Evolutionary conservation across 345 rosid species (phyloP).

Genomic region (Gossypium arboreum): DNA sequence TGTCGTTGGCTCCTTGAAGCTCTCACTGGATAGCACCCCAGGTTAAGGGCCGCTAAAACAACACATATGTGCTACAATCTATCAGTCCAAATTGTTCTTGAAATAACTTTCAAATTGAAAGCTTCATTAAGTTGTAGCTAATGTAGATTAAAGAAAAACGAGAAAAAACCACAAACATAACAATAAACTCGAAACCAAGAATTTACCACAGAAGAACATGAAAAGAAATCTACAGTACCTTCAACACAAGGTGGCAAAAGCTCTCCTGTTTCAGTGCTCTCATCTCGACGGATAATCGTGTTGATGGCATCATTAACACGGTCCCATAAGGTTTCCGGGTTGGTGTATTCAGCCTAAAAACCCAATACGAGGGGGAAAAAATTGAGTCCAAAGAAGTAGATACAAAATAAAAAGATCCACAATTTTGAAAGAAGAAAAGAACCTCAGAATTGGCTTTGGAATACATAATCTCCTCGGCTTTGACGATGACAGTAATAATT

Average conservation of each 20-base stretch:
- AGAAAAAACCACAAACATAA: slow-evolving; percentile 10
- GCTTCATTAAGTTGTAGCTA: slow-evolving; percentile 4
- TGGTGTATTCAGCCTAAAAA: slow-evolving; percentile 69
- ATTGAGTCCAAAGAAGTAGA: neutral
- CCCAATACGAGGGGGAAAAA: slow-evolving; percentile 15
- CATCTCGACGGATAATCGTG: slow-evolving; percentile 87
- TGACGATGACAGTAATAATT: slow-evolving; percentile 71
- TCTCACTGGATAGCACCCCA: slow-evolving; percentile 88
- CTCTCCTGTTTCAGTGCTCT: slow-evolving; percentile 71
- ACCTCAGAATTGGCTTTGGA: slow-evolving; percentile 99
- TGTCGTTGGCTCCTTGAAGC: slow-evolving; percentile 98
- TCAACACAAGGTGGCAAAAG: slow-evolving; percentile 98
- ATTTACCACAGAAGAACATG: neutral
- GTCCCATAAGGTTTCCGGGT: slow-evolving; percentile 77
- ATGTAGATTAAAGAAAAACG: slow-evolving; percentile 1
- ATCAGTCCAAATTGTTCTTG: slow-evolving; percentile 6
- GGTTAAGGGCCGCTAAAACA: slow-evolving; percentile 78
- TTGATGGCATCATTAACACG: slow-evolving; percentile 88
- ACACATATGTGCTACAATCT: slow-evolving; percentile 11
- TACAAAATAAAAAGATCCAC: slow-evolving; percentile 15
- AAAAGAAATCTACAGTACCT: slow-evolving; percentile 42
- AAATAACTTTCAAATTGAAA: slow-evolving; percentile 4
- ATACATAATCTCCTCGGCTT: slow-evolving; percentile 94
- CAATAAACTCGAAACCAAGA: slow-evolving; percentile 18
- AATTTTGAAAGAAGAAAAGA: slow-evolving; percentile 13